Evolutionary conservation across 2,329 filamentous ascomycete genomes (phyloP), one percentile per base, ranked within the genome.

Genomic region (Penicillium sp.): DNA sequence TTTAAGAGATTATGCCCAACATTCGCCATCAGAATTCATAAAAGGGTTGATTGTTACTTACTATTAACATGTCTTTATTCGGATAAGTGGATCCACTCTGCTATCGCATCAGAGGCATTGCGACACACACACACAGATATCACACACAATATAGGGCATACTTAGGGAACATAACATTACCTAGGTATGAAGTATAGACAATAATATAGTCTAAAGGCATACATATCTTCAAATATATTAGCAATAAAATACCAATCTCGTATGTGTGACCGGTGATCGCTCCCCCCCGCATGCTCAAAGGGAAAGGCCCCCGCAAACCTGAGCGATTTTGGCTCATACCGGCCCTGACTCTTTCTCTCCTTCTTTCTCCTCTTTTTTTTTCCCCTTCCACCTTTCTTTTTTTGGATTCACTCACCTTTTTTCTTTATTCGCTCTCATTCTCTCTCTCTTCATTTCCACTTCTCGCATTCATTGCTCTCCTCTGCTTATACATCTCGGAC

Each of bases 231-330:
- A 21, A 42, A 36, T 38, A 44, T 21, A 50, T 6, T 33, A 55
- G 27, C n/a, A 57, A 52, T 47, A 49, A 60, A 49, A 49, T 55
- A 41, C 57, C 36, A 51, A 52, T 9, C 6, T n/a, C 29, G 50
- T 53, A 53, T 53, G 54, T 59, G 51, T 55, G 57, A 63, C 59
- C 47, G 49, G 53, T 58, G 61, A 60, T 61, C 52, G 57, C 53
- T 58, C 62, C 62, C 65, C 65, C 65, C 65, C 64, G 62, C 65
- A 67, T 66, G 65, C 65, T 67, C 65, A 67, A 65, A 65, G 64
- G 59, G 58, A 66, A 65, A 65, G 59, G 62, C 57, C 65, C 63
- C 67, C 60, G 61, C 61, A 64, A 67, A 65, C 57, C 60, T 67
- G 65, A 66, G 65, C 60, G 62, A 67, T 65, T 67, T 67, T 64